A percentile compares a stretch with the other conserved stretches of the same genome.
phyloP scores from a whole-genome alignment of 805 yeast species.

The Starmerella floris region DNA sequence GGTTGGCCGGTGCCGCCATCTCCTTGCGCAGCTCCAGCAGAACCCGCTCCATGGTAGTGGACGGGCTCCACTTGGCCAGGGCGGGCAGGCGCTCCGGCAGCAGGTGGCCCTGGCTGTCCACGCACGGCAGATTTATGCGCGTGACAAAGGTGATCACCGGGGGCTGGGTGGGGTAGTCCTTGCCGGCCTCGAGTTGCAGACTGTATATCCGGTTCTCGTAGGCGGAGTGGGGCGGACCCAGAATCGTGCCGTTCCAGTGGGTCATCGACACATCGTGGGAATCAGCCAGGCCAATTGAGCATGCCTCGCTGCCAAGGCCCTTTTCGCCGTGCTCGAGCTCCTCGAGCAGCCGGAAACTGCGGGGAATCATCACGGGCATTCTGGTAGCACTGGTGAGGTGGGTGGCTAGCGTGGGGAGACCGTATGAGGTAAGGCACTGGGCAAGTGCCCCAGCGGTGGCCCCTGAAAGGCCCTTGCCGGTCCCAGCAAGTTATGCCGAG shows the following conservation, averaged over 20 bases:
- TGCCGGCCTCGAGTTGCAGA: constrained; percentile 67
- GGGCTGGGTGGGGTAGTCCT: constrained; percentile 74
- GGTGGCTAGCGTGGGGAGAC: no score
- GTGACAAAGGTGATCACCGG: constrained; percentile 72
- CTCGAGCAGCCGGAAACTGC: constrained; percentile 87
- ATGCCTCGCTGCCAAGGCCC: constrained; percentile 92
- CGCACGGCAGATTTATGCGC: constrained; percentile 82
- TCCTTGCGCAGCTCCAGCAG: constrained; percentile 68
- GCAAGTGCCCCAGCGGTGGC: no score
- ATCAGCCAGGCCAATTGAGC: constrained; percentile 86
- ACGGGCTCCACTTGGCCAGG: constrained; percentile 72
- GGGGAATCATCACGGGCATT: constrained; percentile 36
- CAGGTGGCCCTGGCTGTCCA: constrained; percentile 49
- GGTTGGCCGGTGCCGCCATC: constrained; percentile 74
- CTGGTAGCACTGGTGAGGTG: neutral
- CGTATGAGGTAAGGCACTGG: no score
- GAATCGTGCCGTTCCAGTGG: constrained; percentile 92
- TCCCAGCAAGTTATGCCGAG: no score
- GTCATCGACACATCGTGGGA: constrained; percentile 89
- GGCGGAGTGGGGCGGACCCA: constrained; percentile 87
- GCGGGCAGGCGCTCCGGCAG: constrained; percentile 45
- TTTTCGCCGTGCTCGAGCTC: constrained; percentile 97
- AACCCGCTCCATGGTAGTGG: constrained; percentile 87
- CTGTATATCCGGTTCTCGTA: constrained; percentile 92
- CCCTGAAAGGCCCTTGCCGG: no score